Evolutionary conservation across 2,329 filamentous ascomycete species (phyloP).

Genomic region (Alternaria arbusti): DNA sequence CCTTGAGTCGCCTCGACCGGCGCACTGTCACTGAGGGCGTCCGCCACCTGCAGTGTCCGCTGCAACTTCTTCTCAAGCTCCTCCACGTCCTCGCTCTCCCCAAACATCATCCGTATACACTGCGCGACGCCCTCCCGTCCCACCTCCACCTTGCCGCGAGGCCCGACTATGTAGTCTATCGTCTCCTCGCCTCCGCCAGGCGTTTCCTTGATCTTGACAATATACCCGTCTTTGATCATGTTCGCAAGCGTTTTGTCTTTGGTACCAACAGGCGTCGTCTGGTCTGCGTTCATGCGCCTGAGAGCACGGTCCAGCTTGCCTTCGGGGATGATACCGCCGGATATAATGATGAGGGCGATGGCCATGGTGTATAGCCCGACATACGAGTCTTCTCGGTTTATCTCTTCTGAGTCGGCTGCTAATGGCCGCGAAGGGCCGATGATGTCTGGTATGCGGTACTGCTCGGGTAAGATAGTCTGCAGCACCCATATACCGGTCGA

Average conservation of each 20-base stretch:
- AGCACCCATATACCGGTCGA: constrained; percentile 78
- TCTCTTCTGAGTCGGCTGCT: constrained; percentile 54
- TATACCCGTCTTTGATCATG: constrained; percentile 82
- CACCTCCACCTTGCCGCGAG: constrained; percentile 84
- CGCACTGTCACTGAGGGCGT: constrained; percentile 18
- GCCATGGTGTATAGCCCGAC: constrained; percentile 80
- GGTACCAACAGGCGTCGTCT: constrained; percentile 73
- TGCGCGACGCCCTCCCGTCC: constrained; percentile 76
- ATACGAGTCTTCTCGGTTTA: constrained; percentile 77
- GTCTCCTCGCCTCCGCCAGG: constrained; percentile 76
- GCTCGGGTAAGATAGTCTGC: constrained; percentile 71
- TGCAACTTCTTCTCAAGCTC: constrained; percentile 43
- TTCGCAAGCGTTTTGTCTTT: constrained; percentile 77
- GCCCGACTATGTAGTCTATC: constrained; percentile 83
- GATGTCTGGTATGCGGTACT: constrained; percentile 69
- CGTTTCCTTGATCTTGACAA: constrained; percentile 74
- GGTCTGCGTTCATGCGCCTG: constrained; percentile 74
- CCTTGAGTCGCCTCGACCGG: constrained; percentile 6
- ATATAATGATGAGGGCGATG: constrained; percentile 76
- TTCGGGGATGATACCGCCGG: constrained; percentile 75
- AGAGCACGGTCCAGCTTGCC: constrained; percentile 80
- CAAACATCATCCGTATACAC: constrained; percentile 59
- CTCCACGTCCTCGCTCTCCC: constrained; percentile 40
- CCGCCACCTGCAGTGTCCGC: constrained; percentile 41
- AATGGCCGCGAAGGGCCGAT: constrained; percentile 72